Base-by-base conservation (phyloP, 805 yeast species). In the Yarrowia phangngaensis region DNA sequence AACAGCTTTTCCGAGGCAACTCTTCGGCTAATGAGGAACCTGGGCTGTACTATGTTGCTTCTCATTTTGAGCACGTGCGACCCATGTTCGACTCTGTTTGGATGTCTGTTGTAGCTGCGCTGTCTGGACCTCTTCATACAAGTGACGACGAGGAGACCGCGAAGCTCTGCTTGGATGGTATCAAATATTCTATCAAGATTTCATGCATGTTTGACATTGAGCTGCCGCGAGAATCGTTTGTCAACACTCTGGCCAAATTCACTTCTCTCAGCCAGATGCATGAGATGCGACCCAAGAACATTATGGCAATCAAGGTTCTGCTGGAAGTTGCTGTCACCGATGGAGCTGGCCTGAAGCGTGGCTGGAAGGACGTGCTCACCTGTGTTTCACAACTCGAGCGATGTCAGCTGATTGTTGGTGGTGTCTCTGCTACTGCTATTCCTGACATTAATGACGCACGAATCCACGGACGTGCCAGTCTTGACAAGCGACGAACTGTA, bases 71-170 rank as follows among this genome's bases (percentile, higher is more conserved):
- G 57, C 96, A 90, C 62, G 95, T 90, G 12, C 82, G 77, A 61
- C 89, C 97, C 1, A 85, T 94, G 61, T 90, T 92, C 67, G 96
- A 90, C 58, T 86, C 86, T 13, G 69, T 84, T 33, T 92, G 99
- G 99, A 89, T 94, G 96, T 87, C 97, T 0, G 77, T 92, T 38
- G 72, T 92, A 56, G 97, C 97, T 6, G 97, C 95, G 0, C 71
- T 92, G 41, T 88, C 97, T 0, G 90, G 94, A 3, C 95, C 96
- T 5, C 88, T 89, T 70, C 87, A 83, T 61, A 96, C 87, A 50
- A 80, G 82, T 54, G 74, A 72, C 15, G 87, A 81, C 49, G 74
- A 83, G 8, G 75, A 84, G 4, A 75, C 71, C 41, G 66, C 74
- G 7, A 56, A 58, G n/a, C 53, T 63, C 17, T 82, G 96, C 56